Conservation (phyloP, 2,329 filamentous ascomycete species). For the Ilyonectria destructans region DNA sequence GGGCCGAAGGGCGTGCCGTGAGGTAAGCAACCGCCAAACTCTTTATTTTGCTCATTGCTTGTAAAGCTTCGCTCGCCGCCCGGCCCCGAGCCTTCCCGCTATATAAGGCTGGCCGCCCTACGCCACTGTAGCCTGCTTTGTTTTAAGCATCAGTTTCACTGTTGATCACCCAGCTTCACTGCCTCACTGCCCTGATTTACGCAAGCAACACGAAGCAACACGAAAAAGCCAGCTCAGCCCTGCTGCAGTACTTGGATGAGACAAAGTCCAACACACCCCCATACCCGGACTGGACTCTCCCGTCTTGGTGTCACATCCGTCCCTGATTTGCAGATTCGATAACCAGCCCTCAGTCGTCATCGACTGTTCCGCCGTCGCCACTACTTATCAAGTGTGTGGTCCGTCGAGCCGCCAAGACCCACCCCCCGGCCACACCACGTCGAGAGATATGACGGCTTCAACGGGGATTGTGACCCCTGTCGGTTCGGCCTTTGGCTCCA, state of each 20-base stretch:
- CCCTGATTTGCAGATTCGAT: constrained; percentile 20
- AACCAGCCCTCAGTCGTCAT: constrained; percentile 24
- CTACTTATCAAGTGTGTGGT: constrained; percentile 25
- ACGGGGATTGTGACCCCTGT: constrained; percentile 52
- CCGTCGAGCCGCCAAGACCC: constrained; percentile 24
- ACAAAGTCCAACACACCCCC: not conserved
- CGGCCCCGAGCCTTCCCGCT: constrained; percentile 18
- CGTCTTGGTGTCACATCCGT: constrained; percentile 26
- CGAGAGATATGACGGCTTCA: constrained; percentile 50
- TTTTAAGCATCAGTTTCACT: not conserved
- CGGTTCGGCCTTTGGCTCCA: constrained; percentile 55
- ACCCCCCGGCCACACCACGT: constrained; percentile 21
- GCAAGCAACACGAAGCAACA: constrained; percentile 5
- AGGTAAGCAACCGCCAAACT: constrained; percentile 19
- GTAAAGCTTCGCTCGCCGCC: constrained; percentile 23
- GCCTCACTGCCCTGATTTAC: constrained; percentile 15
- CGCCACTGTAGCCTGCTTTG: constrained; percentile 15
- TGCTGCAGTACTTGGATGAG: not conserved
- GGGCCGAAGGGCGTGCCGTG: constrained; percentile 26
- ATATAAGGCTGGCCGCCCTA: constrained; percentile 25
- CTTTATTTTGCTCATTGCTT: constrained; percentile 9
- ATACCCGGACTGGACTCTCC: constrained; percentile 10
- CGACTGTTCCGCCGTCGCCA: constrained; percentile 10
- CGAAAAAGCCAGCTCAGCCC: not conserved
- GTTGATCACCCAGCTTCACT: constrained; percentile 26